A percentile compares a stretch with the other conserved stretches of the same genome.
These are phyloP conservation scores for Tricholoma saponaceum DNA, from an alignment of 768 basidiomycete species.

Conservation along the genomic window DNA sequence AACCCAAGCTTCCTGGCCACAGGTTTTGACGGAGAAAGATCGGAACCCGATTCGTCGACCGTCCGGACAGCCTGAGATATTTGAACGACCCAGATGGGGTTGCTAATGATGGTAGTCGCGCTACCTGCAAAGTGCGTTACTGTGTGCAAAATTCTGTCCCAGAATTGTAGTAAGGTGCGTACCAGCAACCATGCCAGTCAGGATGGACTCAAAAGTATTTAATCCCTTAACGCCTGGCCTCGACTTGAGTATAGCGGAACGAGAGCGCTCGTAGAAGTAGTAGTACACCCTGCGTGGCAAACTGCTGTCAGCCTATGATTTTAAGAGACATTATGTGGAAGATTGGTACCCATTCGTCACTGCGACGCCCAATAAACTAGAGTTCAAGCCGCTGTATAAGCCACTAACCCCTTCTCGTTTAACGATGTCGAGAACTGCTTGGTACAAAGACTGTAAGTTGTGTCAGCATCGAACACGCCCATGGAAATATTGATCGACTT, in stretches of 20 bases:
- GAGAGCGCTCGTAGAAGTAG: constrained; percentile 80
- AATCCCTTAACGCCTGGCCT: constrained; percentile 64
- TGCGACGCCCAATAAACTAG: constrained; percentile 86
- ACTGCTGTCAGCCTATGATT: neutral
- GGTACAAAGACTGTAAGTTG: constrained; percentile 49
- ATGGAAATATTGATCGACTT: neutral
- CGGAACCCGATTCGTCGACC: constrained; percentile 29
- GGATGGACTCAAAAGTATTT: constrained; percentile 82
- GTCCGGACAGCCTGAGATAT: constrained; percentile 79
- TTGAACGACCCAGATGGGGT: constrained; percentile 97
- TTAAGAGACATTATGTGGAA: constrained; percentile 1
- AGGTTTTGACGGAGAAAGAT: constrained; percentile 23
- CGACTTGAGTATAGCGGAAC: constrained; percentile 51
- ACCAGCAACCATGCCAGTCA: constrained; percentile 88
- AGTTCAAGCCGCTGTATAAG: constrained; percentile 82
- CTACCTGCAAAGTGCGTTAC: constrained; percentile 55
- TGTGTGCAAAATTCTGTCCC: neutral
- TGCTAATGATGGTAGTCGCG: constrained; percentile 83
- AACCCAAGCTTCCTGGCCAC: constrained; percentile 53
- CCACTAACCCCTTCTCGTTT: constrained; percentile 81
- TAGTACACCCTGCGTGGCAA: constrained; percentile 71
- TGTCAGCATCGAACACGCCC: neutral
- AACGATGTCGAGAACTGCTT: constrained; percentile 70
- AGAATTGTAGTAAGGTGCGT: constrained; percentile 5
- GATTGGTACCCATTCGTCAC: constrained; percentile 84